Evolutionary conservation across 2,329 filamentous ascomycete genomes (phyloP).

Genomic region (Colletotrichum sp.): DNA sequence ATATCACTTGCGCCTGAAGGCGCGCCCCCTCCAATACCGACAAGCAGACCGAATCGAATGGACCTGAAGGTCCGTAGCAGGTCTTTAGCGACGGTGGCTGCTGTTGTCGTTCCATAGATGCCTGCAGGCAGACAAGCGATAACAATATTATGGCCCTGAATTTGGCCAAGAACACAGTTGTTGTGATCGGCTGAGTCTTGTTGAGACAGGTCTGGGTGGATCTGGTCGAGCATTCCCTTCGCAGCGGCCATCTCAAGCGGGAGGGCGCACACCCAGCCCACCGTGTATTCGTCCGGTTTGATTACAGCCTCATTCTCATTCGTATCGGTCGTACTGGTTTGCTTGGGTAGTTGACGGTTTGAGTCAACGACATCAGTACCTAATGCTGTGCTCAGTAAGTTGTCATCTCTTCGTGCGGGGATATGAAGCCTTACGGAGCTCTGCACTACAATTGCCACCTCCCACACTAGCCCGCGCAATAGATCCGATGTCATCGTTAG

Average conservation of each 20-base stretch:
- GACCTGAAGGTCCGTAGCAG: constrained; percentile 19
- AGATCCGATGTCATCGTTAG: neutral
- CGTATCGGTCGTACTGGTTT: neutral
- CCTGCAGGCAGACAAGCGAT: constrained; percentile 32
- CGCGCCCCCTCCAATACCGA: neutral
- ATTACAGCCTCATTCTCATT: neutral
- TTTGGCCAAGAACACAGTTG: constrained; percentile 25
- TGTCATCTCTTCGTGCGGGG: neutral
- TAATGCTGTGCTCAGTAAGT: neutral
- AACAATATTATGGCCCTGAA: constrained; percentile 36
- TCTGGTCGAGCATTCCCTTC: constrained; percentile 31
- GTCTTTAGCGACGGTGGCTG: constrained; percentile 29
- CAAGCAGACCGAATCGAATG: neutral
- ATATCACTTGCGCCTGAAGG: constrained; percentile 21
- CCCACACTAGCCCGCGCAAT: neutral
- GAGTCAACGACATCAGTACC: neutral
- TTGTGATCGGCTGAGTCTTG: constrained; percentile 23
- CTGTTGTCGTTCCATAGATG: constrained; percentile 29
- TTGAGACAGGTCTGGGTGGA: constrained; percentile 21
- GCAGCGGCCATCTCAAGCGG: constrained; percentile 18
- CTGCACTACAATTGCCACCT: neutral
- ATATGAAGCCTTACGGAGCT: neutral
- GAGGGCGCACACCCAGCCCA: constrained; percentile 36
- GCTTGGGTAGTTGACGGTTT: neutral
- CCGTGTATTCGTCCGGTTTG: constrained; percentile 24